Conservation (phyloP, 2,329 filamentous ascomycete genomes). For the Calonectria henricotiae region DNA sequence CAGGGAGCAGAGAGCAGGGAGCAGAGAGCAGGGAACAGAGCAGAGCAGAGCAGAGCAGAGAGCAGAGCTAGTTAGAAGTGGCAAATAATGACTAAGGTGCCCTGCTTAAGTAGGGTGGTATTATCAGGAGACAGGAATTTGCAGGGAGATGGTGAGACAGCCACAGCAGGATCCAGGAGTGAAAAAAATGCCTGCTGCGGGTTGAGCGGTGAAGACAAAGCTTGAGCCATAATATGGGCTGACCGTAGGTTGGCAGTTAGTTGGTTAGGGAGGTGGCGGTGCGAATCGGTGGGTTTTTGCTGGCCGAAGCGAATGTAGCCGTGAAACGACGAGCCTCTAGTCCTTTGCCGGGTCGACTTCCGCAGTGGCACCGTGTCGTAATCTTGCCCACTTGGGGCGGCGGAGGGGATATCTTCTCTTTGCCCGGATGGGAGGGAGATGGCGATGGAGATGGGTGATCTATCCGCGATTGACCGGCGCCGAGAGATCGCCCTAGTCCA, state of each 20-base stretch:
- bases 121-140: constrained; percentile 17
- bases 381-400: constrained; percentile 1
- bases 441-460: constrained; percentile 4
- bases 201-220: constrained; percentile 26
- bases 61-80: not conserved
- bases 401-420: not conserved
- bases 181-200: constrained; percentile 21
- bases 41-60: not conserved
- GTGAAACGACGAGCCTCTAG: constrained; percentile 13
- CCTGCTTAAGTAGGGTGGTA: not conserved
- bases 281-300: constrained; percentile 17
- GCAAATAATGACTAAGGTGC: not conserved
- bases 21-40: not conserved
- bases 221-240: constrained; percentile 26
- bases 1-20: not conserved
- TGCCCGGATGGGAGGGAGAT: not conserved
- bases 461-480: constrained; percentile 18
- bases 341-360: constrained; percentile 3
- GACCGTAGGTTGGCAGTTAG: constrained; percentile 23
- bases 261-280: constrained; percentile 26
- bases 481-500: constrained; percentile 6
- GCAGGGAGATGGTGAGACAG: constrained; percentile 26
- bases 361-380: constrained; percentile 14
- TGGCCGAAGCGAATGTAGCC: constrained; percentile 11
- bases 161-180: constrained; percentile 16